A percentile compares a stretch with the other conserved stretches of the same genome.
Conservation (phyloP, 768 basidiomycete genomes). For the Cystobasidium ongulense region DNA sequence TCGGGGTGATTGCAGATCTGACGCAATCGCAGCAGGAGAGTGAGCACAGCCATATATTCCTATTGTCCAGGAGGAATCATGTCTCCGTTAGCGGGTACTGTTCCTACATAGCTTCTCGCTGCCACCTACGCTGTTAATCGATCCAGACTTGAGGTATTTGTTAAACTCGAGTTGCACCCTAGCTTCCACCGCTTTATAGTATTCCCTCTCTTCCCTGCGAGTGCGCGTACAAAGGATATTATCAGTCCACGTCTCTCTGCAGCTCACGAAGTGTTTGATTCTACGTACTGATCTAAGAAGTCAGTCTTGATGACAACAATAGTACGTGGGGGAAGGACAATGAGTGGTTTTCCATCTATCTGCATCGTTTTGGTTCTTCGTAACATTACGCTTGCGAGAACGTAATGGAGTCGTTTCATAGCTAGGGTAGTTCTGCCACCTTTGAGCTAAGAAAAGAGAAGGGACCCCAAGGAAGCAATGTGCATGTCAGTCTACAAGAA, state of each 20-base stretch:
- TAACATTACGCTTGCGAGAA: conserved; percentile 80
- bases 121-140: conserved; percentile 58
- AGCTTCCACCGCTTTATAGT: conserved; percentile 64
- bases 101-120: conserved; percentile 52
- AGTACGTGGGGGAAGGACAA: conserved; percentile 67
- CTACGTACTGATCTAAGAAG: conserved; percentile 55
- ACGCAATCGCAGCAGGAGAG: conserved; percentile 56
- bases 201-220: conserved; percentile 57
- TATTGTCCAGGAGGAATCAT: conserved; percentile 29
- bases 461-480: not conserved
- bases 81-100: not conserved
- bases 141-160: conserved; percentile 55
- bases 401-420: conserved; percentile 64
- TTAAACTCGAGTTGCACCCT: conserved; percentile 55
- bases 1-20: conserved; percentile 58
- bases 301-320: conserved; percentile 65
- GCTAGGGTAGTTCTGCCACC: conserved; percentile 49
- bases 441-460: not conserved
- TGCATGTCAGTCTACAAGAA: not conserved
- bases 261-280: too few relatives aligned
- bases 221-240: too few relatives aligned
- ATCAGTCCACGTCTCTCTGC: too few relatives aligned
- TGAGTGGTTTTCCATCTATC: conserved; percentile 61
- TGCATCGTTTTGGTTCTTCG: conserved; percentile 70
- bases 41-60: conserved; percentile 47